These are phyloP conservation scores for Penicillium sp. DNA, from an alignment of 2,329 filamentous ascomycete species.

Conservation along the genomic window DNA sequence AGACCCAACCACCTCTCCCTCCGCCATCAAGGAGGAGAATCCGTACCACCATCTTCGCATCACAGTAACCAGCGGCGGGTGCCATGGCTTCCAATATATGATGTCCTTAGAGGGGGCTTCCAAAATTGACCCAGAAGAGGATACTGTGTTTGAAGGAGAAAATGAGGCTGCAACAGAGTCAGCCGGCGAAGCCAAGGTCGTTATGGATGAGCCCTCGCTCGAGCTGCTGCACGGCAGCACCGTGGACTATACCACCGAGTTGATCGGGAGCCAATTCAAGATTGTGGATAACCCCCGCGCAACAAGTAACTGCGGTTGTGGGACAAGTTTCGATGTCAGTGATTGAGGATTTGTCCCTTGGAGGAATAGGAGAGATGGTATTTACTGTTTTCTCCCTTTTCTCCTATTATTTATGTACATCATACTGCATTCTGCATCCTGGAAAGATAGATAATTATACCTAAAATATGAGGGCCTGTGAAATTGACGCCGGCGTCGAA, in stretches of 20 bases:
- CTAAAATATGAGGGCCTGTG: constrained; percentile 15
- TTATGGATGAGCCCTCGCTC: constrained; percentile 82
- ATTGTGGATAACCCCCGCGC: constrained; percentile 90
- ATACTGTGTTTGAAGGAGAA: constrained; percentile 78
- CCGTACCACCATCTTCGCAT: constrained; percentile 84
- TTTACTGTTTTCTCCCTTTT: neutral
- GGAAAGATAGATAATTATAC: constrained; percentile 20
- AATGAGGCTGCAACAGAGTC: constrained; percentile 36
- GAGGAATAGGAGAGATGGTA: neutral
- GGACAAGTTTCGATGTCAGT: constrained; percentile 95
- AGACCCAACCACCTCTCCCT: constrained; percentile 41
- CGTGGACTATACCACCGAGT: constrained; percentile 92
- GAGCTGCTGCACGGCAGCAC: constrained; percentile 90
- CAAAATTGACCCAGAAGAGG: constrained; percentile 67
- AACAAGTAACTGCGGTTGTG: constrained; percentile 93
- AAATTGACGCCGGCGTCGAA: neutral
- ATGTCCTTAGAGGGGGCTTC: constrained; percentile 71
- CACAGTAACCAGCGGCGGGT: constrained; percentile 87
- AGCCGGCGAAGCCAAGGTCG: constrained; percentile 66
- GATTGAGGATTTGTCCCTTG: constrained; percentile 36
- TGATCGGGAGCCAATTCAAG: constrained; percentile 95
- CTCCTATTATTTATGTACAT: constrained; percentile 17
- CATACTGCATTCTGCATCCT: constrained; percentile 12
- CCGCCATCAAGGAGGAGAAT: constrained; percentile 51
- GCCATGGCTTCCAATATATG: constrained; percentile 96